Percentiles rank a stretch among this genome's conserved stretches.
Conservation (phyloP, 1,139 yeast species). For the Sugiyamaella novakii region DNA sequence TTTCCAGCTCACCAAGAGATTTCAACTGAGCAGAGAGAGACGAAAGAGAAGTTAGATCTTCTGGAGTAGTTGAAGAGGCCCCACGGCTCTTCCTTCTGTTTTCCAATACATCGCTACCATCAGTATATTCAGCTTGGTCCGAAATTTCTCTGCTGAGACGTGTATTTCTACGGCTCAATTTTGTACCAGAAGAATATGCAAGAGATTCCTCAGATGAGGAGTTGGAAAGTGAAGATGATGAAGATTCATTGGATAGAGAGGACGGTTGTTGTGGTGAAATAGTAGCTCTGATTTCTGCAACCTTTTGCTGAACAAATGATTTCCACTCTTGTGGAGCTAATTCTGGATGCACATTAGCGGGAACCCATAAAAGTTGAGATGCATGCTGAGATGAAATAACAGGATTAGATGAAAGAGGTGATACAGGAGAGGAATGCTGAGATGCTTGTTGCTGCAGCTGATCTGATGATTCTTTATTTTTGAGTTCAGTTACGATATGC, state of each 20-base stretch:
- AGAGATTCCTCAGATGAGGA: conserved; percentile 7
- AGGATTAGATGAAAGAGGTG: conserved; percentile 4
- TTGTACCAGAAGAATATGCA: conserved; percentile 15
- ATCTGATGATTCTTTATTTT: neutral
- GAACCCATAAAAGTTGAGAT: conserved; percentile 72
- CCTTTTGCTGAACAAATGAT: conserved; percentile 75
- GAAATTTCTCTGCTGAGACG: conserved; percentile 44
- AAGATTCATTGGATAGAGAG: conserved; percentile 21
- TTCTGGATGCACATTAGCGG: conserved; percentile 91
- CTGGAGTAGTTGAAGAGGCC: conserved; percentile 20
- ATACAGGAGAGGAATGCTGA: neutral
- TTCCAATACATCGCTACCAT: conserved; percentile 45
- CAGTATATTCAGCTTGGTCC: conserved; percentile 42
- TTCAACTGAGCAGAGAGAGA: conserved; percentile 37
- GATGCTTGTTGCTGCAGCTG: neutral
- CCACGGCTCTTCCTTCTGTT: conserved; percentile 29
- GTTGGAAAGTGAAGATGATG: conserved; percentile 3
- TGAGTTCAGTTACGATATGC: conserved; percentile 7
- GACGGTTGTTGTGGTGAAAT: conserved; percentile 22
- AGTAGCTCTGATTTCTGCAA: conserved; percentile 65
- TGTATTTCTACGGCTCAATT: conserved; percentile 38
- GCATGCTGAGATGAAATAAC: conserved; percentile 36
- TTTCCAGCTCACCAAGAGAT: conserved; percentile 40
- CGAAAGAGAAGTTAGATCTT: conserved; percentile 35
- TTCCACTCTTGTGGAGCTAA: conserved; percentile 90